Percentiles rank a stretch among this genome's conserved stretches.
Evolutionary conservation across 2,329 filamentous ascomycete genomes (phyloP).

Genomic region (Calonectria pseudoreteaudii): DNA sequence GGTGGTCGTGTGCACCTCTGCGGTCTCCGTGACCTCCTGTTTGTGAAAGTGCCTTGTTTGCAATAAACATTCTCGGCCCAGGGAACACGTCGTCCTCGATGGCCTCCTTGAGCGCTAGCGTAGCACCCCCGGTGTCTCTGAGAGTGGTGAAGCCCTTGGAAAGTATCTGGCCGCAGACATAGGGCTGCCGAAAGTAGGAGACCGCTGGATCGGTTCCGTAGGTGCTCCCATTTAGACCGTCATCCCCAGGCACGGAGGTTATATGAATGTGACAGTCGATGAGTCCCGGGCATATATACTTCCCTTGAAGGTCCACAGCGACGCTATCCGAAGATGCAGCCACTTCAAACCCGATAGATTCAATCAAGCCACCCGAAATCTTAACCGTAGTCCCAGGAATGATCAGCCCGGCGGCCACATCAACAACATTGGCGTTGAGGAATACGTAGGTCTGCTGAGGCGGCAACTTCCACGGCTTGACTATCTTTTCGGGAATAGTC

Average conservation of each 20-base stretch:
- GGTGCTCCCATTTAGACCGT: slow-evolving; percentile 37
- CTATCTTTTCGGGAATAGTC: slow-evolving; percentile 32
- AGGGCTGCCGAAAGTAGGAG: slow-evolving; percentile 59
- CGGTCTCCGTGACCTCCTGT: slow-evolving; percentile 69
- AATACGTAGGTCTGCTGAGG: slow-evolving; percentile 50
- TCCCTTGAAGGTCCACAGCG: slow-evolving; percentile 39
- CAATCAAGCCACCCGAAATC: slow-evolving; percentile 50
- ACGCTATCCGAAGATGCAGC: not conserved
- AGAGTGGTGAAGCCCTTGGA: slow-evolving; percentile 68
- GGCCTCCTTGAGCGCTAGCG: slow-evolving; percentile 66
- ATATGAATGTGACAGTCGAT: slow-evolving; percentile 51
- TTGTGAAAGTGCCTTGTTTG: slow-evolving; percentile 65
- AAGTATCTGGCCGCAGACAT: slow-evolving; percentile 62
- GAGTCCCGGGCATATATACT: slow-evolving; percentile 48
- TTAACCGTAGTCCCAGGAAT: slow-evolving; percentile 45
- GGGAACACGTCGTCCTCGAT: slow-evolving; percentile 66
- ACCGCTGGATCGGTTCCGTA: slow-evolving; percentile 48
- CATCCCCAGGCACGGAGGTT: slow-evolving; percentile 44
- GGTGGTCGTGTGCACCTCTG: slow-evolving; percentile 51
- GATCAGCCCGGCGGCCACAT: slow-evolving; percentile 50
- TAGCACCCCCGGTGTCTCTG: slow-evolving; percentile 69
- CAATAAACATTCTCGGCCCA: slow-evolving; percentile 67
- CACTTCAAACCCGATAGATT: slow-evolving; percentile 31
- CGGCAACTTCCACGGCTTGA: slow-evolving; percentile 52
- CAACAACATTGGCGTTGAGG: slow-evolving; percentile 57